Conservation (phyloP, 129 eudicot genomes). For the Oenanthe sinensis region DNA sequence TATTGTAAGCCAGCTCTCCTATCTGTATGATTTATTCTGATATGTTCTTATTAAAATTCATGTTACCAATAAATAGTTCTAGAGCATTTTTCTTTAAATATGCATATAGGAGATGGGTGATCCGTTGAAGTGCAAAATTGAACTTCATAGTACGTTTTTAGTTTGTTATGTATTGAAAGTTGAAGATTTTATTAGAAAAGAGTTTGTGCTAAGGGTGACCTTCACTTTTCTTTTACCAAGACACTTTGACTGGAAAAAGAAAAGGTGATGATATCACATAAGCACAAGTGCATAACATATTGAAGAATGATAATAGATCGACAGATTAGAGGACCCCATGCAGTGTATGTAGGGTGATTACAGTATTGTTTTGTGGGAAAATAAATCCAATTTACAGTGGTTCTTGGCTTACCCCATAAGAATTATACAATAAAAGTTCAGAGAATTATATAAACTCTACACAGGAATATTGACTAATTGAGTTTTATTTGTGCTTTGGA, state of each 20-base stretch:
- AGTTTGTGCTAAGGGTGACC: neutral
- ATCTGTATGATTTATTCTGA: neutral
- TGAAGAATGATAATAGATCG: neutral
- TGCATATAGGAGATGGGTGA: neutral
- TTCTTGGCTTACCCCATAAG: neutral
- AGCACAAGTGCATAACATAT: neutral
- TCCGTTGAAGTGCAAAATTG: neutral
- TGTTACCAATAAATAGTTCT: neutral
- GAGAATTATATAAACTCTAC: neutral
- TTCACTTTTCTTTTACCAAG: neutral
- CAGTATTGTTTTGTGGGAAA: neutral
- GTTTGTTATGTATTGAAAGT: neutral
- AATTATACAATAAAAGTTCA: neutral
- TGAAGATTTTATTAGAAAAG: neutral
- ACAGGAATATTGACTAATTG: neutral
- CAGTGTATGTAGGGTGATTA: neutral
- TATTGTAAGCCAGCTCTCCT: neutral
- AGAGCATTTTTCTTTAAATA: neutral
- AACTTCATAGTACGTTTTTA: neutral
- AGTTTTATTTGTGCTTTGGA: neutral
- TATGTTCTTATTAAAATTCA: neutral
- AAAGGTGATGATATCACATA: neutral
- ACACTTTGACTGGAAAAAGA: neutral
- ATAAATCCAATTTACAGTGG: neutral
- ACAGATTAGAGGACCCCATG: neutral